phyloP scores from a whole-genome alignment of 1,284 basidiomycete genomes.

The Macrocystidia cucumis region DNA sequence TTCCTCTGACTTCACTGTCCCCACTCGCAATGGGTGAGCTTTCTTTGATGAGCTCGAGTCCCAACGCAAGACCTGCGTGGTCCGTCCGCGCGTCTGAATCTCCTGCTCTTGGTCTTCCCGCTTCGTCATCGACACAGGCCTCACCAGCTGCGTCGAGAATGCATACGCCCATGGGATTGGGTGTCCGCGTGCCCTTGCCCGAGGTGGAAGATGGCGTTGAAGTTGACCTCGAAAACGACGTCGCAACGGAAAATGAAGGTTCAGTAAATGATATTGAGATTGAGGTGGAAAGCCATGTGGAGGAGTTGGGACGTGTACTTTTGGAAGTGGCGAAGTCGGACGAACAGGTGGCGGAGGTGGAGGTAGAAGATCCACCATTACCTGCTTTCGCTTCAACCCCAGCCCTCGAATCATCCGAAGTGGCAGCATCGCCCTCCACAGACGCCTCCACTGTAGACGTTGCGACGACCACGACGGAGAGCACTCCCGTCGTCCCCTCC shows the following conservation, averaged over 20 bases:
- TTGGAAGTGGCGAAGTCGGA: constrained; percentile 1
- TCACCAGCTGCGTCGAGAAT: constrained; percentile 4
- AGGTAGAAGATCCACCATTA: neutral
- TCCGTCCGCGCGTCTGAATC: constrained; percentile 20
- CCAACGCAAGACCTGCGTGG: constrained; percentile 17
- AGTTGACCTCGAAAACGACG: neutral
- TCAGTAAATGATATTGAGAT: neutral
- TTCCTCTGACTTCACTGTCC: too few relatives aligned
- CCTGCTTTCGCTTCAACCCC: neutral
- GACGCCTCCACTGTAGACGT: constrained; percentile 3
- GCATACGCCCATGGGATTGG: constrained; percentile 2
- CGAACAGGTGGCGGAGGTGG: neutral
- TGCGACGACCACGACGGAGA: neutral
- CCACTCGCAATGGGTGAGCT: too few relatives aligned
- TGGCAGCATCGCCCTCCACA: neutral
- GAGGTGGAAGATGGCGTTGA: neutral
- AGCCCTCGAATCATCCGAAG: neutral
- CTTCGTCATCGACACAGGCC: constrained; percentile 1
- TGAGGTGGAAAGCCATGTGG: neutral
- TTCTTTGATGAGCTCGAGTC: too few relatives aligned
- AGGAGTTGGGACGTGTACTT: neutral
- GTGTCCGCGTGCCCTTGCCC: constrained; percentile 4
- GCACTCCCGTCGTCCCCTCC: neutral
- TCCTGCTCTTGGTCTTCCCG: constrained; percentile 18
- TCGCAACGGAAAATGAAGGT: neutral